Evolutionary conservation across 257 asterid genomes (phyloP), one percentile per base, ranked within the genome.

Genomic region (Linderniella brevidens): DNA sequence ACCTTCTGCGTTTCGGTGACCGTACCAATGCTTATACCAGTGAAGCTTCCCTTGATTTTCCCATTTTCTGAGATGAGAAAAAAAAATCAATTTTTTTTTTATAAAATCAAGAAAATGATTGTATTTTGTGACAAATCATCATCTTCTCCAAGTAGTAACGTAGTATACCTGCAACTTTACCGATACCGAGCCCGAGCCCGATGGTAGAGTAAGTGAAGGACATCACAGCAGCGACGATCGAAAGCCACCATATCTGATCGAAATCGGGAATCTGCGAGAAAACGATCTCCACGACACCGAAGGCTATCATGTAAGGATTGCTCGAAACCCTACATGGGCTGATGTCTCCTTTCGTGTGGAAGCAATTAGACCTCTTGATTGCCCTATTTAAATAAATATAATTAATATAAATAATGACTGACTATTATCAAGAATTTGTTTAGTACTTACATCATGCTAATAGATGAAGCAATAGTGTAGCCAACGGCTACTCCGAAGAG

Each of bases 211-310:
- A 62, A 16, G 67, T 62, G 36, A 62, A 62, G 5, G 67, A 62
- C 67, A 56, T 62, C 9, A 62, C 45, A 0, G 67, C 67, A 49
- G 67, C 67, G 5, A 62, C 62, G 45, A 62, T 62, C 0, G 67
- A 62, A 20, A 62, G 67, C 67, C 62, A 62, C 54, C 62, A 62
- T 29, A 56, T 55, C 48, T 62, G 67, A 55, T 62, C 62, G 49
- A 62, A 62, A 18, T 62, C 62, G 15, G 67, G 67, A 48, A 62
- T 55, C 13, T 62, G 67, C 11, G 67, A 62, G 45, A 62, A 38
- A 15, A 62, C 11, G 3, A 62, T 50, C 19, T 62, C 54, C 10
- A 50, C 38, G 7, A 44, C 58, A 11, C 62, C 67, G 39, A 62
- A 62, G 29, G 62, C 62, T 43, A 62, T 55, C 62, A 62, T 55